Base-by-base conservation (phyloP, 2,329 filamentous ascomycete species). In the Biscogniauxia mediterranea region DNA sequence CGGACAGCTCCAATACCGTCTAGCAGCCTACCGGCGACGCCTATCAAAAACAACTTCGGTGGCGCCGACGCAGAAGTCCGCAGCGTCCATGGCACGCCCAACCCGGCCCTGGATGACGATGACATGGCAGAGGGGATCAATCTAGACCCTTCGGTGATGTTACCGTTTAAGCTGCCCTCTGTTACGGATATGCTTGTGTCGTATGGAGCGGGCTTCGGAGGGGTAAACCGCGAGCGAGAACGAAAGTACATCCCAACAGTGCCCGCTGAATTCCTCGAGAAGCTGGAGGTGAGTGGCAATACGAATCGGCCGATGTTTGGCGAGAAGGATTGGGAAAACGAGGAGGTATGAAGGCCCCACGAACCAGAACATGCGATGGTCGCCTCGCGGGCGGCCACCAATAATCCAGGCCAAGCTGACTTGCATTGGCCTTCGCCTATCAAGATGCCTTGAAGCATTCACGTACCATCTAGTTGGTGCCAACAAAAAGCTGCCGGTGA, bases 121-220 rank as follows among this genome's bases (percentile, higher is more conserved):
- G 88, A 91, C 62, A 81, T 87, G 15, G 89, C 90, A 0, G 86
- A 91, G 67, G 84, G 91, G 62, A 81, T 97, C 42, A 86, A 97
- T 52, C 78, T 98, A 57, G 93, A 98, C 71, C 92, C 94, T 2
- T 91, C 93, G 2, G 81, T 97, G 62, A 96, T 97, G 84, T 83
- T 99, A 25, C 95, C 95, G 0, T 99, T 99, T 74, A 90, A 90
- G n/a, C 81, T 99, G 26, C 95, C 95, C 1, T 97, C 94, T 1
- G 95, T 92, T 60, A 98, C 93, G 25, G 95, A 99, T 75, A 99
- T 99, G 95, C 83, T 98, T 54, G 87, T 99, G 54, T 94, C 89
- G 67, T 99, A 96, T 71, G 95, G 95, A 0, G 93, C 95, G 13
- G 95, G 95, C 0, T 95, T 98, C 71, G 95, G 95, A 5, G 95